phyloP scores from a whole-genome alignment of 768 basidiomycete genomes.

The Hypholoma sublateritium region DNA sequence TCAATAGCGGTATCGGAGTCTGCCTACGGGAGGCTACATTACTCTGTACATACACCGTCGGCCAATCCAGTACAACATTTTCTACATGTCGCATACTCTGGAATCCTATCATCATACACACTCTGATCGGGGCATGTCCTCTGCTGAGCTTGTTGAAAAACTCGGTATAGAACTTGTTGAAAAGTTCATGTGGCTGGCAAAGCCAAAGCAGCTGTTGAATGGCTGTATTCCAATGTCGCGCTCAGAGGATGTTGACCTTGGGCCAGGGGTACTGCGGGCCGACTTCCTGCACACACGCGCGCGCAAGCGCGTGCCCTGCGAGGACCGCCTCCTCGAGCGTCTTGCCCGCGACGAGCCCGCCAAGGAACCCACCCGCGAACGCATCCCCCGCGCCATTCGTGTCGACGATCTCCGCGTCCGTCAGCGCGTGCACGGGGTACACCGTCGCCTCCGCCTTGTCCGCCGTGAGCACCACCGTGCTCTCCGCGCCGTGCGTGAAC shows the following conservation, averaged over 20 bases:
- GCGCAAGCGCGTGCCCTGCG: conserved; percentile 83
- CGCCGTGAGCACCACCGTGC: conserved; percentile 75
- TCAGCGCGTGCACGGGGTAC: conserved; percentile 58
- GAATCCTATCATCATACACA: conserved; percentile 1
- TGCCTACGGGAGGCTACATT: too few species aligned
- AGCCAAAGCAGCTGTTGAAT: conserved; percentile 1
- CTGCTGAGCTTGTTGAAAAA: conserved; percentile 5
- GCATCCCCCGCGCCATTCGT: conserved; percentile 99
- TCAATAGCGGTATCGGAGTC: too few species aligned
- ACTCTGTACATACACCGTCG: too few species aligned
- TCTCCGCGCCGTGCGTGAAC: conserved; percentile 85
- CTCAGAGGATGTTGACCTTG: conserved; percentile 42
- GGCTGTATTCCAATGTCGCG: not conserved
- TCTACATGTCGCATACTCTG: not conserved
- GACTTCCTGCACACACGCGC: conserved; percentile 79
- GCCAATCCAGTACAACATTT: not conserved
- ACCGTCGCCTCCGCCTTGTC: conserved; percentile 52
- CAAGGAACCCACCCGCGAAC: conserved; percentile 95
- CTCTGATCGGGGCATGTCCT: not conserved
- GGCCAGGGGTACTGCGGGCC: conserved; percentile 56
- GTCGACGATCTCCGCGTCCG: conserved; percentile 76
- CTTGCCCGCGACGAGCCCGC: conserved; percentile 81
- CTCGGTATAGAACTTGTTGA: conserved; percentile 4
- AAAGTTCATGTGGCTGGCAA: not conserved
- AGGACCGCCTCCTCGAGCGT: conserved; percentile 72